A percentile compares a stretch with the other conserved stretches of the same genome.
These are phyloP conservation scores for Sordariomycetes sp. DNA, from an alignment of 2,329 filamentous ascomycete genomes.

Conservation along the genomic window DNA sequence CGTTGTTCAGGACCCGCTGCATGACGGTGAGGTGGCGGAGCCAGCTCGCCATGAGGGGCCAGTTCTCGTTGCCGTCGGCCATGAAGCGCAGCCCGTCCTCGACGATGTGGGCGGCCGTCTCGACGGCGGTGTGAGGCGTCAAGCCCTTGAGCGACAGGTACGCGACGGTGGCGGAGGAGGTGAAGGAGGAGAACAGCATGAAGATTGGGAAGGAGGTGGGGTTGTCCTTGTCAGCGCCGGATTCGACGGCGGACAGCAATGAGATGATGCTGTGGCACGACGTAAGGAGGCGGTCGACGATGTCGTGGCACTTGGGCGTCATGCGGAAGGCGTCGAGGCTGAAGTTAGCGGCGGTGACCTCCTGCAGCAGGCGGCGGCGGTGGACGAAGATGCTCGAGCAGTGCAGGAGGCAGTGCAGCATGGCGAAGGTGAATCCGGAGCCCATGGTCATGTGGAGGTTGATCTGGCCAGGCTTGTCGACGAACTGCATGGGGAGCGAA, in stretches of 20 bases:
- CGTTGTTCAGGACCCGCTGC: conserved; percentile 49
- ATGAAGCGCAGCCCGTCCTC: conserved; percentile 50
- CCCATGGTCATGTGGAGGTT: conserved; percentile 56
- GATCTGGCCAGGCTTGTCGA: conserved; percentile 53
- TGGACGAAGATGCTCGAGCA: conserved; percentile 53
- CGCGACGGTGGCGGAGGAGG: conserved; percentile 50
- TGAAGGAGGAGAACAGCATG: conserved; percentile 55
- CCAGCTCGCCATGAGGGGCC: conserved; percentile 52
- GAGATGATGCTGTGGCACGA: conserved; percentile 50
- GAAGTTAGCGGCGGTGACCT: conserved; percentile 43
- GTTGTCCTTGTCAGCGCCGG: conserved; percentile 46
- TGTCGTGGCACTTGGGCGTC: conserved; percentile 38
- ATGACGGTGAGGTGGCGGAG: conserved; percentile 51
- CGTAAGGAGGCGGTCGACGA: conserved; percentile 47
- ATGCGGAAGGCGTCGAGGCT: conserved; percentile 44
- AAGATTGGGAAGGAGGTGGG: conserved; percentile 54
- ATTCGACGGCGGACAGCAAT: conserved; percentile 45
- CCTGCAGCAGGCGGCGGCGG: conserved; percentile 48
- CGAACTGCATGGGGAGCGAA: conserved; percentile 48
- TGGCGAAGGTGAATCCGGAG: conserved; percentile 52
- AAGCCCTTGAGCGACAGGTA: conserved; percentile 54
- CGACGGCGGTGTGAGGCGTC: conserved; percentile 44
- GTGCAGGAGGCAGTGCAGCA: conserved; percentile 53
- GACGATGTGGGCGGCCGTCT: conserved; percentile 48
- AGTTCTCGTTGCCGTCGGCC: conserved; percentile 48